Conservation (phyloP, 805 yeast species). For the Diddensiella caesifluorescens region DNA sequence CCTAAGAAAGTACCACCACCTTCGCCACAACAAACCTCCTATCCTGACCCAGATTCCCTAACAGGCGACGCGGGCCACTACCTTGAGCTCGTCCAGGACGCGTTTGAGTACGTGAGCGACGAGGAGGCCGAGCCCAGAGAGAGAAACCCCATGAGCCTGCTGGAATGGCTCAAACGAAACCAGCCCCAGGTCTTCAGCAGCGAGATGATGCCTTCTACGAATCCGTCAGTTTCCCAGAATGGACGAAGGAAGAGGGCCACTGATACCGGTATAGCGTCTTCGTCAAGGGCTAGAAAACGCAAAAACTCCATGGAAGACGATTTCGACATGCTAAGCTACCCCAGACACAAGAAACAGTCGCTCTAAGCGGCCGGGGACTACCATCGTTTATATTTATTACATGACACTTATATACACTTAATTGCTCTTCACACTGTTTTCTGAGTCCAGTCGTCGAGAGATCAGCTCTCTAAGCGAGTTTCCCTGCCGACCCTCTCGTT, state of each 20-base stretch:
- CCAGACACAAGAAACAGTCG: neutral
- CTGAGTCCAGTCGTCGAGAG: neutral
- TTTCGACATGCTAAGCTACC: neutral
- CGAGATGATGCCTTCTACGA: neutral
- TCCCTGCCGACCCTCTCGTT: slow-evolving; percentile 11
- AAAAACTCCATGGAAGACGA: slow-evolving; percentile 3
- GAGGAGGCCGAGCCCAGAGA: slow-evolving; percentile 14
- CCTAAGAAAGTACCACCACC: no score
- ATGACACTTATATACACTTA: no score
- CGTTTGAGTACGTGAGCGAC: slow-evolving; percentile 16
- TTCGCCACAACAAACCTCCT: no score
- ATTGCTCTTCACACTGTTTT: no score
- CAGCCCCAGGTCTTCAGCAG: slow-evolving; percentile 14
- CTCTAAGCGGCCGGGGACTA: no score
- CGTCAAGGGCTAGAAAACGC: neutral
- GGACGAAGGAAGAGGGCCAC: neutral
- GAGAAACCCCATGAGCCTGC: slow-evolving; percentile 17
- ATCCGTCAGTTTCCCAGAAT: neutral
- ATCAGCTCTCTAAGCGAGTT: neutral
- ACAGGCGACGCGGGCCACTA: slow-evolving; percentile 7
- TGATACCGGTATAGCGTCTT: slow-evolving; percentile 4
- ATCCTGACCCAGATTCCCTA: neutral
- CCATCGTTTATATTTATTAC: no score
- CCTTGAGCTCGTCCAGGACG: slow-evolving; percentile 7
- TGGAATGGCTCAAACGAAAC: slow-evolving; percentile 22